These are phyloP conservation scores for Fusarium nelsonii DNA, from an alignment of 2,329 filamentous ascomycete genomes.

Conservation along the genomic window DNA sequence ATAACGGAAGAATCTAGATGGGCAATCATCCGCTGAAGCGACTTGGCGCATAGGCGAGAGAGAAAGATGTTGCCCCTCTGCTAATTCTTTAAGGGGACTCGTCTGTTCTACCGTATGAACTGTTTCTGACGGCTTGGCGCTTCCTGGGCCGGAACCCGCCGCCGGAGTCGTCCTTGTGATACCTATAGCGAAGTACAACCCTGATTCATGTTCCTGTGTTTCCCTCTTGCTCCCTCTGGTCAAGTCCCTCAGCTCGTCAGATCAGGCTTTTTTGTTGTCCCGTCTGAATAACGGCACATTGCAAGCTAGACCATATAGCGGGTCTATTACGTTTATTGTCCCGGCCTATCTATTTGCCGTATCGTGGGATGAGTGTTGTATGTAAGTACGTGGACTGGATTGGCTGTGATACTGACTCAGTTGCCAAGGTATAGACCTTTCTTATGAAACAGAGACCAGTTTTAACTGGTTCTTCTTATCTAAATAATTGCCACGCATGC, in stretches of 20 bases:
- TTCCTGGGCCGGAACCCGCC: background rate
- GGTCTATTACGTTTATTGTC: conserved; percentile 9
- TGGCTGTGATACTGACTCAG: conserved; percentile 12
- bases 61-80: conserved; percentile 1
- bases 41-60: conserved; percentile 39
- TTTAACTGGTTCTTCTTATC: background rate
- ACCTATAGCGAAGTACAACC: conserved; percentile 7
- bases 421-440: conserved; percentile 1
- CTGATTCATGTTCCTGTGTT: conserved; percentile 10
- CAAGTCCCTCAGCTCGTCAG: background rate
- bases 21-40: conserved; percentile 31
- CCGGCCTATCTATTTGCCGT: background rate
- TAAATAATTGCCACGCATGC: background rate
- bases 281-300: background rate
- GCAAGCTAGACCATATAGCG: background rate
- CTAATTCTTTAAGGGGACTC: conserved; percentile 13
- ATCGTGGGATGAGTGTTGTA: background rate
- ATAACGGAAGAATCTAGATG: conserved; percentile 12
- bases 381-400: conserved; percentile 1
- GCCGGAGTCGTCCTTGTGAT: conserved; percentile 4
- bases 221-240: background rate
- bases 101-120: background rate
- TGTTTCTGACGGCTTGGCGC: conserved; percentile 1
- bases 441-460: conserved; percentile 1
- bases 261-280: background rate